phyloP scores from a whole-genome alignment of 768 basidiomycete species.

The Boletus speciosus region DNA sequence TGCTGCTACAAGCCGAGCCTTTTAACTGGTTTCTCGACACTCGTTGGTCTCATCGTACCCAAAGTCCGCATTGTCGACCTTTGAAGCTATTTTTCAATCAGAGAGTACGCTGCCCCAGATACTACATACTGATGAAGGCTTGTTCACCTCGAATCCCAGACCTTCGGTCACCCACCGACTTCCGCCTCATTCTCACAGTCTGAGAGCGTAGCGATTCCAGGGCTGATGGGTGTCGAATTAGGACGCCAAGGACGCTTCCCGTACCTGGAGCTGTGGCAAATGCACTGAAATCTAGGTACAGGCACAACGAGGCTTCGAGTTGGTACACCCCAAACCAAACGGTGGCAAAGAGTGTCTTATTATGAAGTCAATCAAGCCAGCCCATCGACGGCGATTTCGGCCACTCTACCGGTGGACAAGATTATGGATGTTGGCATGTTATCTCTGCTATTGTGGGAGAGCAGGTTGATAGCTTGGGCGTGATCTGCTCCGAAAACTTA shows the following conservation, averaged over 20 bases:
- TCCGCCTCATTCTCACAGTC: constrained; percentile 26
- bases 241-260: background rate
- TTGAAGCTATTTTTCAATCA: constrained; percentile 19
- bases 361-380: background rate
- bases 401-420: constrained; percentile 6
- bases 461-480: background rate
- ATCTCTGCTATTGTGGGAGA: constrained; percentile 5
- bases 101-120: background rate
- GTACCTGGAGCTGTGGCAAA: constrained; percentile 6
- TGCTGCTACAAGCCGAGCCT: constrained; percentile 16
- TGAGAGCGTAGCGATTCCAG: background rate
- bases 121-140: constrained; percentile 28
- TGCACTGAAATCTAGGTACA: constrained; percentile 3
- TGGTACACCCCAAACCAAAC: constrained; percentile 27
- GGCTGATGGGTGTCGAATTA: background rate
- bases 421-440: background rate
- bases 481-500: background rate
- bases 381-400: no score
- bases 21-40: constrained; percentile 22
- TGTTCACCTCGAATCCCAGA: constrained; percentile 25
- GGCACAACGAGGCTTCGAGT: constrained; percentile 8
- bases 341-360: constrained; percentile 24
- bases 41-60: constrained; percentile 16
- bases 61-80: constrained; percentile 1
- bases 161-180: constrained; percentile 26